Evolutionary conservation across 176 grass and related monocot genomes (phyloP), one percentile per base, ranked within the genome.

Genomic region (Ananas comosus): DNA sequence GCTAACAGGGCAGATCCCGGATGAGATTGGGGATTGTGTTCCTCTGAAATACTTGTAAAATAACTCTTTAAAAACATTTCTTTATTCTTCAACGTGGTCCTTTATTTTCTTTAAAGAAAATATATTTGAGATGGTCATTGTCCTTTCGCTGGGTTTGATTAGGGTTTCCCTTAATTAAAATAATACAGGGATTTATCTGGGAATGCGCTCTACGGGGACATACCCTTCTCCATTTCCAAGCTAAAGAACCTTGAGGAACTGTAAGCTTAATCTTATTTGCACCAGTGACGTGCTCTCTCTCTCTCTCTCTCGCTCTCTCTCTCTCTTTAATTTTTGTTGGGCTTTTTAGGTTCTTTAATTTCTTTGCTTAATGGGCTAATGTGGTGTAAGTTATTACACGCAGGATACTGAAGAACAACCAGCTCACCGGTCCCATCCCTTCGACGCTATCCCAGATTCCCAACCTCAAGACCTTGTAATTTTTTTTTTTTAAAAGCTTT

Each of bases 391-490:
- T 18, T 76, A 69, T 11, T 13, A 66, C 70, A 53, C 81, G 73
- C 71, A 99, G 95, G 57, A 99, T 87, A 67, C 69, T 99, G 87
- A 99, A 99, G 85, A 94, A 88, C 81, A 99, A 94, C 78, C 80
- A 91, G 68, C 74, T 99, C 72, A 91, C 90, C 51, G 94, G 95
- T 7, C 95, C 95, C 73, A 99, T 99, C 33, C 95, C 95, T 84
- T 93, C 95, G 67, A 99, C 95, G 14, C 49, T 99, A 78, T 99
- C 95, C 69, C 95, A 99, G 71, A 94, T 94, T 75, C 95, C 95
- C 72, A 99, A 93, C 82, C 90, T 99, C 28, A 93, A 90, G 69
- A 91, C 75, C 27, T 70, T 99, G 95, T 99, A 70, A 99, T 80
- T 48, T 80, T 74, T 74, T 63, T n/a, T n/a, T n/a, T n/a, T n/a